Conservation (phyloP, 352 stramenopile genomes). For the Phytophthora meadii region DNA sequence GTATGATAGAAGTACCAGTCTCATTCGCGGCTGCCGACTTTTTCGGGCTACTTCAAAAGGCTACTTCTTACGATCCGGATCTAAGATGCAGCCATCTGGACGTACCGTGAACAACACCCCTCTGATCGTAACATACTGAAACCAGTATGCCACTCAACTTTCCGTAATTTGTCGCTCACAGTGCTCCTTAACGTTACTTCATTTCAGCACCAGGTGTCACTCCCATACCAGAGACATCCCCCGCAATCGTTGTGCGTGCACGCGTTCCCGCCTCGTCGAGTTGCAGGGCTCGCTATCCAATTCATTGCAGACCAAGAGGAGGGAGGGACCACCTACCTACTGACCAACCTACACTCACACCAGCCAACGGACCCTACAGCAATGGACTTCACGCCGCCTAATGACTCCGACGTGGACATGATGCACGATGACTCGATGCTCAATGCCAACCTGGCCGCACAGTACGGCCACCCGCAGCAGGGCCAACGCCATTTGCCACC, state of each 20-base stretch:
- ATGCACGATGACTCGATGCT: constrained; percentile 77
- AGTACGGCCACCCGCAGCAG: constrained; percentile 49
- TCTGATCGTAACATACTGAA: no score
- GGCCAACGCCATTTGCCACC: constrained; percentile 16
- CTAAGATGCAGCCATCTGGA: background rate
- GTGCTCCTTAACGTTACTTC: constrained; percentile 21
- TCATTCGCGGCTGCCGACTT: constrained; percentile 10
- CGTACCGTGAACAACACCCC: constrained; percentile 12
- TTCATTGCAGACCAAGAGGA: constrained; percentile 8
- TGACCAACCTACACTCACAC: background rate
- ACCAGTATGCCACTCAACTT: background rate
- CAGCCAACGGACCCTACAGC: background rate
- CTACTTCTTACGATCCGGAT: constrained; percentile 7
- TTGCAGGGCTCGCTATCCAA: constrained; percentile 14
- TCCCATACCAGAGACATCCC: constrained; percentile 30
- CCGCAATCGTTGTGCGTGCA: constrained; percentile 8
- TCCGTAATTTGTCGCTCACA: constrained; percentile 5
- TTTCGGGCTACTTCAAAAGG: constrained; percentile 5
- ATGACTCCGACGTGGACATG: constrained; percentile 78
- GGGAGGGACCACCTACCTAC: background rate
- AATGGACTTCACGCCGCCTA: constrained; percentile 66
- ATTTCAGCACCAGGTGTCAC: constrained; percentile 4
- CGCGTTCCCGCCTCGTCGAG: constrained; percentile 19
- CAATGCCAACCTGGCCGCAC: constrained; percentile 51
- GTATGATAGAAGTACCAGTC: constrained; percentile 5